These are phyloP conservation scores for Alnus rubra DNA, from an alignment of 306 rosid genomes.

Conservation along the genomic window DNA sequence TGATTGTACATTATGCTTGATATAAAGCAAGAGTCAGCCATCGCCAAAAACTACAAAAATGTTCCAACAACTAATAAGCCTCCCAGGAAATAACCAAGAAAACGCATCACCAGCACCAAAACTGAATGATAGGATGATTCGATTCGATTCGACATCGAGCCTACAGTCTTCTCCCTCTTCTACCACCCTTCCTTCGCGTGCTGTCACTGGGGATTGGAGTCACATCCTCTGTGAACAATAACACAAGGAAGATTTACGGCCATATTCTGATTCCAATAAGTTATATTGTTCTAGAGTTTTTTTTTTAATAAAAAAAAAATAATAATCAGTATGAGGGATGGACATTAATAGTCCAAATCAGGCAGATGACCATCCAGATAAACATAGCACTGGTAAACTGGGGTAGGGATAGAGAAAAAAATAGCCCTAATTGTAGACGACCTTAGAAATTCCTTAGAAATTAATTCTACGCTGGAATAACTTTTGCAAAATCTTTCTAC, in stretches of 20 bases:
- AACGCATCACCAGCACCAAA: background rate
- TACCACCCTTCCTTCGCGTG: conserved; percentile 14
- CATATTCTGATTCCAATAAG: background rate
- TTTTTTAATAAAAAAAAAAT: no score
- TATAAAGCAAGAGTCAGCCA: background rate
- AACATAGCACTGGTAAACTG: background rate
- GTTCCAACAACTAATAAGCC: background rate
- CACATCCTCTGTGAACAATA: conserved; percentile 6
- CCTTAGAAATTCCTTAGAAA: no score
- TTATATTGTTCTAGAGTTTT: background rate
- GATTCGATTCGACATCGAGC: background rate
- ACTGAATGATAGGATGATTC: background rate
- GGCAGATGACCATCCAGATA: background rate
- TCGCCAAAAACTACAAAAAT: background rate
- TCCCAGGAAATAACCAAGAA: background rate
- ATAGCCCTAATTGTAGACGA: background rate
- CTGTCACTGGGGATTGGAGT: conserved; percentile 12
- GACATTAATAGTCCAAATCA: background rate
- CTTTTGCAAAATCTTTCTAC: background rate
- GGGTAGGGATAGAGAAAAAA: background rate
- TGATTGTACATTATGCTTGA: background rate
- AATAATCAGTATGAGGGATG: background rate
- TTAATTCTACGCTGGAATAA: background rate
- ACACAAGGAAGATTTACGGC: background rate
- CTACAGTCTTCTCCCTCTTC: conserved; percentile 13